Base-by-base conservation (phyloP, 1,139 yeast genomes). In the Williopsis jadinii region DNA sequence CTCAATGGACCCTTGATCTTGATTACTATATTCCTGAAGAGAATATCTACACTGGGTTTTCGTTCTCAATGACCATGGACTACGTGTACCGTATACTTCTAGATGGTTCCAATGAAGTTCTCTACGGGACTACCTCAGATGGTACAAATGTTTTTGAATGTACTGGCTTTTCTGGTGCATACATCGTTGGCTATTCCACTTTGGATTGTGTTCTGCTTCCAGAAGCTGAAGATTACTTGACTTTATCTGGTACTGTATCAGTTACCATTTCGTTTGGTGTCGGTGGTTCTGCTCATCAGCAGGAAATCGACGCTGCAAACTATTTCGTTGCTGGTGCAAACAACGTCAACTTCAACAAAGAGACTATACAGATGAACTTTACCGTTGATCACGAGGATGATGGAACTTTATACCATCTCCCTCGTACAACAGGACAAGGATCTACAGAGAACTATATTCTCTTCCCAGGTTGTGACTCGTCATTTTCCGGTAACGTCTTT, bases 1-100 rank as follows among this genome's bases (percentile, higher is more conserved):
- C 52, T 37, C 60, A 62, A 29, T 64, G 68, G 68, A 46, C 50
- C 10, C 60, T 61, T 11, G 44, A 53, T 1, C 48, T 64, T 19
- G 57, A 51, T 12, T 64, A 54, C 44, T 36, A 39, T 12, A 48
- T 62, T 26, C 43, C 47, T 5, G 13, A 37, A 24, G 47, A 39
- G 3, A 52, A 53, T 36, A 36, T 52, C 8, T 41, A 53, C 6
- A 28, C 49, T n/a, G 63, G 58, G 30, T 63, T 58, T 30, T 43
- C 47, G 5, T 63, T 58, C 40, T 39, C 51, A 2, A 32, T 63
- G 10, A 38, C 40, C 2, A 42, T 64, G 45, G 59, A 62, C 6
- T 43, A 53, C 39, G 57, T 63, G 27, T 63, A 63, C 48, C 59
- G 66, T 37, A 46, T 63, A 30, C 58, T 61, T 41, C 61, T 64